Conservation (phyloP, 1,139 yeast genomes). For the Petasospora rhodanensis region DNA sequence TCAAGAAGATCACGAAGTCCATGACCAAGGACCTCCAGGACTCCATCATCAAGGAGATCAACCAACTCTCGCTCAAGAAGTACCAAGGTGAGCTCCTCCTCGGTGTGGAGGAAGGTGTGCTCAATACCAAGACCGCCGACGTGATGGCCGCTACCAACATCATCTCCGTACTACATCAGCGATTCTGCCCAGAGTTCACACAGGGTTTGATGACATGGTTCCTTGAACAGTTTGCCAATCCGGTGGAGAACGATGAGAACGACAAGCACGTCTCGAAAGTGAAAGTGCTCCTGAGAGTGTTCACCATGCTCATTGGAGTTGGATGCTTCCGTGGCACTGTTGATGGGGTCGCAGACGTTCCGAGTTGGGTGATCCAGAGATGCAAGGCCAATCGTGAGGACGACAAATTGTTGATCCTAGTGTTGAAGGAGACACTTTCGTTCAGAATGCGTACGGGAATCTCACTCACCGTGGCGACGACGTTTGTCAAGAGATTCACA, state of each 20-base stretch:
- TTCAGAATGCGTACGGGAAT: slow-evolving; percentile 46
- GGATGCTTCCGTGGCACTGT: slow-evolving; percentile 48
- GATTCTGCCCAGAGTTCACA: slow-evolving; percentile 56
- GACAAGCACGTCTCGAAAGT: slow-evolving; percentile 39
- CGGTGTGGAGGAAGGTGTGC: slow-evolving; percentile 60
- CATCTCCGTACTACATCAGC: slow-evolving; percentile 70
- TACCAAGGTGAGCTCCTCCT: slow-evolving; percentile 69
- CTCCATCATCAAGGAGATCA: slow-evolving; percentile 55
- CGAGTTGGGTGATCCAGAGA: slow-evolving; percentile 37
- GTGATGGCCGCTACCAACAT: slow-evolving; percentile 61
- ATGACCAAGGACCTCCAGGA: slow-evolving; percentile 45
- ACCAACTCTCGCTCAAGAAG: slow-evolving; percentile 63
- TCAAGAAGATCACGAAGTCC: slow-evolving; percentile 61
- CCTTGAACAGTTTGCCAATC: slow-evolving; percentile 41
- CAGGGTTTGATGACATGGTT: slow-evolving; percentile 46
- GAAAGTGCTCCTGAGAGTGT: slow-evolving; percentile 46
- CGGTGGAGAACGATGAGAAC: slow-evolving; percentile 39
- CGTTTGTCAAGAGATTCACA: slow-evolving; percentile 50
- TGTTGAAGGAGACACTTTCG: slow-evolving; percentile 51
- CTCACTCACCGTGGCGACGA: slow-evolving; percentile 43
- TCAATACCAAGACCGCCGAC: slow-evolving; percentile 54
- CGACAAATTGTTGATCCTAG: slow-evolving; percentile 37
- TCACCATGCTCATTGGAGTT: slow-evolving; percentile 60
- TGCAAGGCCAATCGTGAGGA: slow-evolving; percentile 29
- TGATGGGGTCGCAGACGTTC: slow-evolving; percentile 36